A percentile compares a stretch with the other conserved stretches of the same genome.
phyloP scores from a whole-genome alignment of 345 rosid genomes.

The Angophora floribunda region DNA sequence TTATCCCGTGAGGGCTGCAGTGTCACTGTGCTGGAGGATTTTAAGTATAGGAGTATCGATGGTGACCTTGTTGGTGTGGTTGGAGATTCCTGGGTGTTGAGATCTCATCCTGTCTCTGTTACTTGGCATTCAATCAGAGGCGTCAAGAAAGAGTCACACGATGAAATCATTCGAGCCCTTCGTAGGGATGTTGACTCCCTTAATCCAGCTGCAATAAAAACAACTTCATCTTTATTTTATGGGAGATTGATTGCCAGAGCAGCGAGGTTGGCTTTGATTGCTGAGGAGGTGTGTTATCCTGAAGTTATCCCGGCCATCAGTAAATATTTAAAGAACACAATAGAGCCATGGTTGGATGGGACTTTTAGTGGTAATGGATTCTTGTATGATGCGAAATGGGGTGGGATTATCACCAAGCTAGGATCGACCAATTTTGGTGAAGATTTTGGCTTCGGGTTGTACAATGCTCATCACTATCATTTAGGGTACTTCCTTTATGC shows the following conservation, averaged over 20 bases:
- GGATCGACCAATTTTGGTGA: conserved; percentile 55
- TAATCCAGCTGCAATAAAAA: conserved; percentile 25
- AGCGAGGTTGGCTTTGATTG: conserved; percentile 80
- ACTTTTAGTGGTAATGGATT: conserved; percentile 69
- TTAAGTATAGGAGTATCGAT: neutral
- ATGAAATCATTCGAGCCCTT: conserved; percentile 59
- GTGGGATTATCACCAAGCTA: conserved; percentile 70
- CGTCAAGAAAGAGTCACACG: conserved; percentile 27
- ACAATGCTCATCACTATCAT: conserved; percentile 77
- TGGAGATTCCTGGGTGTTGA: neutral
- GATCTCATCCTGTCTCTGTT: neutral
- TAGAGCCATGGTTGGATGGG: conserved; percentile 85
- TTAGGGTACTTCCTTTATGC: conserved; percentile 84
- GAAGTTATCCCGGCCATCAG: conserved; percentile 55
- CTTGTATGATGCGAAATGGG: conserved; percentile 72
- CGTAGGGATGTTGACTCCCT: conserved; percentile 51
- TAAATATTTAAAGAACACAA: conserved; percentile 59
- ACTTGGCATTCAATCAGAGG: conserved; percentile 32
- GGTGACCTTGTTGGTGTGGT: neutral
- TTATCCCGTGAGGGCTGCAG: neutral
- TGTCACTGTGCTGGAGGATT: neutral
- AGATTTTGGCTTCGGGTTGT: conserved; percentile 79
- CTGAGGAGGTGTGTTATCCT: conserved; percentile 54
- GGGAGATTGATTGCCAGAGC: conserved; percentile 79
- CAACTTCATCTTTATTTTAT: conserved; percentile 63